phyloP scores from a whole-genome alignment of 2,329 filamentous ascomycete species.

The Drechslerella coelobrocha region DNA sequence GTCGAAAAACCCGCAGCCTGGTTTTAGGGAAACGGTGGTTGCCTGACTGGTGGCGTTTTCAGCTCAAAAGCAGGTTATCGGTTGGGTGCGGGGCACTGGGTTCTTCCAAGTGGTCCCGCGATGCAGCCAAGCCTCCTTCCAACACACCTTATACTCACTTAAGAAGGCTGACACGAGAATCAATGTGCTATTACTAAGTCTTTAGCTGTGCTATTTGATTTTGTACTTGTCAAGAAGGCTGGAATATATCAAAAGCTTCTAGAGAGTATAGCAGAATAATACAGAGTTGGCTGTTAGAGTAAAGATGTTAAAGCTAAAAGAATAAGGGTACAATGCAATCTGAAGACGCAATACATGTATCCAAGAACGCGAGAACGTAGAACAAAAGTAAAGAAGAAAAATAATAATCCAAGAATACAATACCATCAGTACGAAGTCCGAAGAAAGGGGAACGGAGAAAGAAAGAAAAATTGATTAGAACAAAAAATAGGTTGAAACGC shows the following conservation, averaged over 20 bases:
- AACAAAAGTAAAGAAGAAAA: too few relatives aligned
- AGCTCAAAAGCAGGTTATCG: not conserved
- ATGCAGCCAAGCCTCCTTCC: slow-evolving; percentile 3
- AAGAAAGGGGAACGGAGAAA: not conserved
- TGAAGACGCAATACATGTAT: not conserved
- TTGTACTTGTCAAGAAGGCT: too few relatives aligned
- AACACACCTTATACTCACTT: not conserved
- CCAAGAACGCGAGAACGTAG: not conserved
- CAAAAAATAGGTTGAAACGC: not conserved
- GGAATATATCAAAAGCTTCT: too few relatives aligned
- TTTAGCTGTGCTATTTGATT: too few relatives aligned
- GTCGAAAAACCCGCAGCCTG: too few relatives aligned
- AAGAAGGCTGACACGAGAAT: not conserved
- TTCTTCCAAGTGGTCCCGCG: not conserved
- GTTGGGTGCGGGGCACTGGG: not conserved
- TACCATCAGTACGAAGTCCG: not conserved
- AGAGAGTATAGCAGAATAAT: too few relatives aligned
- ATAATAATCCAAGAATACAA: not conserved
- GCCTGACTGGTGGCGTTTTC: not conserved
- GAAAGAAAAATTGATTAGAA: not conserved
- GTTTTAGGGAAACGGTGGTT: too few relatives aligned
- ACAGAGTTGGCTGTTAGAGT: too few relatives aligned
- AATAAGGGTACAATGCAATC: too few relatives aligned
- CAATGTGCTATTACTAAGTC: too few relatives aligned
- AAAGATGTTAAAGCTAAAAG: too few relatives aligned